These are phyloP conservation scores for Boletus rufocinnamomeus DNA, from an alignment of 768 basidiomycete species.

Conservation along the genomic window DNA sequence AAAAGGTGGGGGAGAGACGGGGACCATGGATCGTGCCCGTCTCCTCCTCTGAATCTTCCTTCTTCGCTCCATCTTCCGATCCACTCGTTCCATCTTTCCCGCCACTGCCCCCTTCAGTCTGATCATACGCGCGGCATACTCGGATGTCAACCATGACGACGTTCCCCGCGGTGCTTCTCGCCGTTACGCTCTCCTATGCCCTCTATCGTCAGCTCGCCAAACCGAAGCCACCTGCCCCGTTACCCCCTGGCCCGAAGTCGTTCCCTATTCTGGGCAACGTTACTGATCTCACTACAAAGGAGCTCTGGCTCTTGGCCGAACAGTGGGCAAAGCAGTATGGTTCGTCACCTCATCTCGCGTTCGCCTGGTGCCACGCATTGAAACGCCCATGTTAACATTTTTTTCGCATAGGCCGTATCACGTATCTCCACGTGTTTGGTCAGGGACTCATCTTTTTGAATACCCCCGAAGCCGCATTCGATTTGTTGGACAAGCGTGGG, in stretches of 20 bases:
- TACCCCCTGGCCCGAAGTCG: conserved; percentile 71
- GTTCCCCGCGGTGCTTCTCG: conserved; percentile 27
- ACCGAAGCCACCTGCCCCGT: conserved; percentile 35
- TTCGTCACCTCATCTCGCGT: conserved; percentile 34
- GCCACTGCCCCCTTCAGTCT: neutral
- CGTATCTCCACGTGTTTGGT: conserved; percentile 65
- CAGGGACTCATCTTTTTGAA: conserved; percentile 71
- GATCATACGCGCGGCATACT: conserved; percentile 4
- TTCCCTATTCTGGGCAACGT: conserved; percentile 68
- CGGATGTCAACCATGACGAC: conserved; percentile 16
- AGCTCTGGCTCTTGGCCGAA: conserved; percentile 64
- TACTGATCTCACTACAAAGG: conserved; percentile 55
- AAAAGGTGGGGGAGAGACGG: conserved; percentile 10
- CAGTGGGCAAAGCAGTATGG: conserved; percentile 67
- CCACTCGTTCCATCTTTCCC: conserved; percentile 4
- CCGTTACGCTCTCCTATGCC: conserved; percentile 13
- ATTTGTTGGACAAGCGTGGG: conserved; percentile 70
- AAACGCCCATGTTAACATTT: neutral
- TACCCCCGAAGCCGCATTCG: conserved; percentile 55
- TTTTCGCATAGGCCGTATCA: conserved; percentile 49
- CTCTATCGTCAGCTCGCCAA: conserved; percentile 20
- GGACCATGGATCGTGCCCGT: neutral
- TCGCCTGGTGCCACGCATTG: neutral
- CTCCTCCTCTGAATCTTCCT: conserved; percentile 15
- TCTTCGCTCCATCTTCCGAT: conserved; percentile 25